Base-by-base conservation (phyloP, 805 yeast genomes). In the Isabelozyma pseudorhagii region DNA sequence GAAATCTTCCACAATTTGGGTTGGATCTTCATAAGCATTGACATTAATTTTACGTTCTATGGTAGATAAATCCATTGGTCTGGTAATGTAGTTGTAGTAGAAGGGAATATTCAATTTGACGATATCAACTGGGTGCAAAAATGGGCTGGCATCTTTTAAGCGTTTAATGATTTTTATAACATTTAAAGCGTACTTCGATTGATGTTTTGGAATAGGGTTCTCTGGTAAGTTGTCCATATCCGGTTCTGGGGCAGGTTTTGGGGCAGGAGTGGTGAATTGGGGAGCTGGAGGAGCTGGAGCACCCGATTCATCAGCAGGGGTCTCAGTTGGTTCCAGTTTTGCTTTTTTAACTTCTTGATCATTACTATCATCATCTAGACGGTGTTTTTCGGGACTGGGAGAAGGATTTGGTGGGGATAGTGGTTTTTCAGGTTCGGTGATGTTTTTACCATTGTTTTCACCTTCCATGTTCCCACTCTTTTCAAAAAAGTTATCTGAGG, bases 51-150 rank as follows among this genome's bases (percentile, higher is more conserved):
- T 93, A 59, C 80, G 81, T 68, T 94, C 99, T 55, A 94, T 88
- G 1, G 97, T 90, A 3, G 92, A 80, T 34, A 94, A 74, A 66
- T 93, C 98, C 97, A 94, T 94, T 39, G 99, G 99, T 60, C 85
- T 77, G 55, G 81, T 78, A 60, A 94, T 83, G 61, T 81, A 83
- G 59, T 90, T 91, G 67, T 85, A 89, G 67, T 94, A 94, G 54
- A 87, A 83, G 3, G 99, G 99, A 49, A 94, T 88, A 61, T 92
- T 90, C 53, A 90, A 80, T 63, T 89, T 90, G 45, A 87, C 85
- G 3, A 81, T 87, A 66, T 94, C 98, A 17, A 94, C 99, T 0
- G 99, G 99, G 46, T 75, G 81, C 42, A 89, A 63, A 63, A 94
- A 94, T 1, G 98, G 98, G 13, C 77, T 82, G 1, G 98, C 96